Evolutionary conservation across 2,329 filamentous ascomycete genomes (phyloP).

Genomic region (Pseudopyrenochaeta lycopersici): DNA sequence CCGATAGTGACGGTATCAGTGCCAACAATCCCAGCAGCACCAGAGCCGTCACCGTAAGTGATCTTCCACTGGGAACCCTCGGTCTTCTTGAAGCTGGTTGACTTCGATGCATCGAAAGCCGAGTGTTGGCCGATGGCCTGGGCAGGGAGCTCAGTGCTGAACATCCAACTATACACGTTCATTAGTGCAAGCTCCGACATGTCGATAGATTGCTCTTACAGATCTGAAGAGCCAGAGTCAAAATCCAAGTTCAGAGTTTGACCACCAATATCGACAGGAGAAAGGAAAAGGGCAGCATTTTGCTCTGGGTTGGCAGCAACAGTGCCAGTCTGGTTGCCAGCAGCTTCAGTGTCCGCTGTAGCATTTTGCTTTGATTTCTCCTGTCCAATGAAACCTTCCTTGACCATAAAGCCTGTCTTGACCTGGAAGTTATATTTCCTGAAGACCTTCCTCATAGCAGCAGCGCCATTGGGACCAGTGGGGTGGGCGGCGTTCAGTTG

Average conservation of each 20-base stretch:
- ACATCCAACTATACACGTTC: constrained; percentile 67
- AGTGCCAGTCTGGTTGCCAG: constrained; percentile 57
- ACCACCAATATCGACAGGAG: constrained; percentile 73
- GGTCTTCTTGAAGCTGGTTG: constrained; percentile 59
- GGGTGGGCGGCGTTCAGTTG: constrained; percentile 65
- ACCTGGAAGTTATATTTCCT: constrained; percentile 67
- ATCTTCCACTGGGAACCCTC: constrained; percentile 67
- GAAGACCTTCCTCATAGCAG: constrained; percentile 72
- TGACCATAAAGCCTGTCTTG: constrained; percentile 27
- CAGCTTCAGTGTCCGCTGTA: constrained; percentile 35
- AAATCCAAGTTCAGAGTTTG: constrained; percentile 76
- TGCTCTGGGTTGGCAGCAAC: constrained; percentile 72
- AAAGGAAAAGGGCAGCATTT: constrained; percentile 75
- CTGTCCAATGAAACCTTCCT: constrained; percentile 52
- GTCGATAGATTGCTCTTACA: constrained; percentile 54
- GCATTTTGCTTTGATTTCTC: constrained; percentile 21
- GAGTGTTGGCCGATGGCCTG: constrained; percentile 60
- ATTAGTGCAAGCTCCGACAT: constrained; percentile 19
- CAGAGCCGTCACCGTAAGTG: constrained; percentile 74
- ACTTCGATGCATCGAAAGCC: constrained; percentile 63
- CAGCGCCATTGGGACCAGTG: constrained; percentile 61
- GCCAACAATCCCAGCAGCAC: constrained; percentile 70
- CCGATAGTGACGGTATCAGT: constrained; percentile 74
- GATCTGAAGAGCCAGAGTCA: constrained; percentile 78
- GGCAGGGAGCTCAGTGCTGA: constrained; percentile 67